Percentiles rank a stretch among this genome's conserved stretches.
phyloP scores from a whole-genome alignment of 306 rosid species.

The Delonix regia region DNA sequence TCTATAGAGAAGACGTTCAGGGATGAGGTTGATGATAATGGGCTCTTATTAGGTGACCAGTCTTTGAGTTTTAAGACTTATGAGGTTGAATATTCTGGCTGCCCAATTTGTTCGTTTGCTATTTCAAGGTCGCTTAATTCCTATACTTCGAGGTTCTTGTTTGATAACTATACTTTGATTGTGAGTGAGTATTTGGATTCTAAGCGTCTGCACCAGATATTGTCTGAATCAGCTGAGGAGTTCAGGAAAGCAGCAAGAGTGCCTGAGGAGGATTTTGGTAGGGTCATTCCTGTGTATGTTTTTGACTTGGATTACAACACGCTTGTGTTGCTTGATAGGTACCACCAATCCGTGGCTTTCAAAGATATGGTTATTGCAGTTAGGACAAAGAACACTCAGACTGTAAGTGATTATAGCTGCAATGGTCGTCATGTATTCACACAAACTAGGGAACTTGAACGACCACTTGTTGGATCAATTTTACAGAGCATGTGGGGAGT shows the following conservation, averaged over 20 bases:
- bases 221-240: constrained; percentile 74
- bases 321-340: constrained; percentile 75
- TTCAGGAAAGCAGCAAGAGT: constrained; percentile 63
- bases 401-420: constrained; percentile 93
- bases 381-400: constrained; percentile 82
- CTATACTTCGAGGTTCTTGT: constrained; percentile 85
- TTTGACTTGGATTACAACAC: constrained; percentile 73
- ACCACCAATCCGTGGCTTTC: constrained; percentile 88
- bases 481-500: constrained; percentile 99
- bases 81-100: constrained; percentile 53
- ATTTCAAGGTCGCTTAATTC: constrained; percentile 75
- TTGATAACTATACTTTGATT: constrained; percentile 86
- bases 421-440: constrained; percentile 82
- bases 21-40: constrained; percentile 63
- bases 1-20: constrained; percentile 63
- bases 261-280: constrained; percentile 71
- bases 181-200: constrained; percentile 97
- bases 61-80: constrained; percentile 66
- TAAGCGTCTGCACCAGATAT: constrained; percentile 77
- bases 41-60: constrained; percentile 77
- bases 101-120: constrained; percentile 76
- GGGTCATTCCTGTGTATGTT: constrained; percentile 86
- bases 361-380: constrained; percentile 96
- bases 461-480: constrained; percentile 92
- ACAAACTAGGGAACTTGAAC: constrained; percentile 73